Evolutionary conservation across 208 protist species (phyloP), one percentile per base, ranked within the genome.

Genomic region (Leishmania lainsoni): DNA sequence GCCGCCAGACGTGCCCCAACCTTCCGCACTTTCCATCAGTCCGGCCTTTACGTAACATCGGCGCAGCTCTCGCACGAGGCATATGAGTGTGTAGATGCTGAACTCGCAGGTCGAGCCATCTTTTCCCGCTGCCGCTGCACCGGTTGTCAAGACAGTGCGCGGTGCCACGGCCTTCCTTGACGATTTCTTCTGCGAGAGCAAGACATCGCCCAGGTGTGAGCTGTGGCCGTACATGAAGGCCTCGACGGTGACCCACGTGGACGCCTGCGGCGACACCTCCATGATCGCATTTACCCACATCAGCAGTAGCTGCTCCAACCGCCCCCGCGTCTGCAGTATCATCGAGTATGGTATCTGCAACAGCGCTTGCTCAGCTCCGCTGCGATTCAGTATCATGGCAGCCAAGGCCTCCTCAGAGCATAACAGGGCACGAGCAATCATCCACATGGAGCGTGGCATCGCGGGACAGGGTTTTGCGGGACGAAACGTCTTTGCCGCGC

Each of bases 281-380:
- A 96, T 96, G 45, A 94, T 80, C 56, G 42, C 66, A 86, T 96
- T 96, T 65, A 94, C 89, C 93, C 93, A 96, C 63, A 83, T 79
- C 45, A 96, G 77, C 70, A 96, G 81, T 75, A 96, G 85, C 58
- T 81, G 69, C 78, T 93, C 88, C 48, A 95, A 80, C 58, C 68
- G 80, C 48, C 72, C 66, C 63, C 84, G 83, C 29, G 81, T 75
- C 32, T 69, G 73, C 14, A 76, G 68, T 12, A 87, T 72, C 68
- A 87, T 45, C 3, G 76, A 79, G 79, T 81, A 74, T 39, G 84
- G 79, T 61, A 79, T 78, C 70, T 81, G 81, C 68, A 78, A 51
- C 61, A 81, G 75, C 61, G 48, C 54, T 22, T 73, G 76, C 3
- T 52, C 72, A 48, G 74, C 77, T 32, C 73, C 66, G 9, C 76